Evolutionary conservation across 352 stramenopile species (phyloP).

Genomic region (Globisporangium viniferum): DNA sequence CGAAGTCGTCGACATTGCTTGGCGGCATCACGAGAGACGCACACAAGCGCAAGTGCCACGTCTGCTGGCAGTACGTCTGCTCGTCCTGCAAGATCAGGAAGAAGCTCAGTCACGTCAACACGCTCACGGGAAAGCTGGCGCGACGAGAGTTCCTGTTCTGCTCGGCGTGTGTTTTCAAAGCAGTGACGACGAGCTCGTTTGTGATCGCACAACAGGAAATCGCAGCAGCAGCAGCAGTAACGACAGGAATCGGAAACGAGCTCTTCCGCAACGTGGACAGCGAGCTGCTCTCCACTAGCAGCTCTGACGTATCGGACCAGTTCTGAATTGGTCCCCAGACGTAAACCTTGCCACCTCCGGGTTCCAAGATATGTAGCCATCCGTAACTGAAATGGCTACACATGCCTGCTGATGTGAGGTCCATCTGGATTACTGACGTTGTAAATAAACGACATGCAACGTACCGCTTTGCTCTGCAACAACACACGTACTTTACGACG

Average conservation of each 20-base stretch:
- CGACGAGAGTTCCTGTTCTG: slow-evolving; percentile 24
- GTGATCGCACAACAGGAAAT: slow-evolving; percentile 23
- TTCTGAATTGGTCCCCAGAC: background rate
- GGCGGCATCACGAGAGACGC: background rate
- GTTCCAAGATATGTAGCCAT: background rate
- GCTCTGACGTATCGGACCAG: background rate
- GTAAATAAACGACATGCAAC: background rate
- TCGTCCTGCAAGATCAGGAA: slow-evolving; percentile 27
- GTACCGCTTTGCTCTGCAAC: background rate
- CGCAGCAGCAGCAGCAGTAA: background rate
- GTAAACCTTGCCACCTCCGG: background rate
- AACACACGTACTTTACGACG: background rate
- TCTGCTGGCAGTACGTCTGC: slow-evolving; percentile 28
- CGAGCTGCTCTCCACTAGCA: background rate
- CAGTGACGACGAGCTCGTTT: slow-evolving; percentile 16
- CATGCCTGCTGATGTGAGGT: background rate
- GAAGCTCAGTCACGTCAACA: slow-evolving; percentile 17
- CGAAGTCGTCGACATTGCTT: background rate
- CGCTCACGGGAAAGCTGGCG: slow-evolving; percentile 15
- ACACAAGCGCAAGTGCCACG: slow-evolving; percentile 22
- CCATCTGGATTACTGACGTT: background rate
- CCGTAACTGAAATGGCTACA: background rate
- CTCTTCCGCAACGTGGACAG: background rate
- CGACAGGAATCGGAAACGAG: too few species aligned
- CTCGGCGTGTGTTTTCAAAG: slow-evolving; percentile 19